phyloP scores from a whole-genome alignment of 306 rosid species.

The Clitoria ternatea region DNA sequence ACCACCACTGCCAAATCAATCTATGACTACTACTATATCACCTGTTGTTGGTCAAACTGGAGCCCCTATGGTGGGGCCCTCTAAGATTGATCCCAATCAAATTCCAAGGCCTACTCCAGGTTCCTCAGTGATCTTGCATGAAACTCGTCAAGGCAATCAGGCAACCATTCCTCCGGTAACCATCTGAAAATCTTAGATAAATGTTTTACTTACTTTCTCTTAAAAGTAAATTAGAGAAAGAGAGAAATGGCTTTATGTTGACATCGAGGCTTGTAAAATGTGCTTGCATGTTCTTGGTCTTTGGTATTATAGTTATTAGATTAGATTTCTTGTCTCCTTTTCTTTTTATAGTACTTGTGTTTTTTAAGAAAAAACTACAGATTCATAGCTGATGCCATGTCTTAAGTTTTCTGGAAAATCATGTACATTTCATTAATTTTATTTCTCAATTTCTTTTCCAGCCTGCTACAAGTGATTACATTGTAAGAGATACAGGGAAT shows the following conservation, averaged over 20 bases:
- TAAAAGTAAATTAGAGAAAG: not conserved
- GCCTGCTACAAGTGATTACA: conserved; percentile 95
- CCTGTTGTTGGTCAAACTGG: conserved; percentile 85
- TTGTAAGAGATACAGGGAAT: conserved; percentile 85
- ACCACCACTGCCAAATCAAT: conserved; percentile 81
- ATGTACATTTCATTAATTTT: conserved; percentile 14
- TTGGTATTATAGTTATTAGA: conserved; percentile 18
- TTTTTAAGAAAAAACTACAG: not conserved
- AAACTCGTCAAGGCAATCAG: conserved; percentile 90
- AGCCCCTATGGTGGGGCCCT: conserved; percentile 77
- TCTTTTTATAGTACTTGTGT: not conserved
- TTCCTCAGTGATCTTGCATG: conserved; percentile 69
- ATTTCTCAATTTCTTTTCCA: conserved; percentile 32
- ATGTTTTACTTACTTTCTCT: not conserved
- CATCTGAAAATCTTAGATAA: conserved; percentile 15
- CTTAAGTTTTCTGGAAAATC: conserved; percentile 18
- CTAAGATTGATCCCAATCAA: conserved; percentile 96
- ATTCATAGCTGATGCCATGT: conserved; percentile 5
- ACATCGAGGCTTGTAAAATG: conserved; percentile 2
- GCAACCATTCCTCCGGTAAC: conserved; percentile 96
- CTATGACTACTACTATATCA: conserved; percentile 81
- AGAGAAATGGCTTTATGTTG: not conserved
- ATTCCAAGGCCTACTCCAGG: conserved; percentile 91
- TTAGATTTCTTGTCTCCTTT: not conserved
- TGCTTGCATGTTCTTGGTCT: conserved; percentile 21